Evolutionary conservation across 805 yeast species (phyloP).

Genomic region (Nakazawaea wickerhamii): DNA sequence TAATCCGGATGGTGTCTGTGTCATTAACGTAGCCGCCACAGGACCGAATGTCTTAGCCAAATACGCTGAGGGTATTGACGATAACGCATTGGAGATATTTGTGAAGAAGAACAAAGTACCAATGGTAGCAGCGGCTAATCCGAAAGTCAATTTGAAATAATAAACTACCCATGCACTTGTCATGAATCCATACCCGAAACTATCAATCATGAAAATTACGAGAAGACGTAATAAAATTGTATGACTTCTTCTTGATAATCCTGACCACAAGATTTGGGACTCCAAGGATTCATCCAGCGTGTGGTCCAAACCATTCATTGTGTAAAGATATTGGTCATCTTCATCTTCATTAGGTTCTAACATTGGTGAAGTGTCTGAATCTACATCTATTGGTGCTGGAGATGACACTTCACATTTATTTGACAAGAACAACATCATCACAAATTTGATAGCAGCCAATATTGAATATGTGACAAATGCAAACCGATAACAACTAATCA

Average conservation of each 20-base stretch:
- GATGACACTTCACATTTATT: conserved; percentile 43
- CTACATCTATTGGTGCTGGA: conserved; percentile 21
- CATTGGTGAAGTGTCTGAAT: conserved; percentile 2
- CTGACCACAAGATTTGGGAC: conserved; percentile 23
- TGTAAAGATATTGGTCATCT: conserved; percentile 12
- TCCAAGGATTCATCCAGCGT: conserved; percentile 10
- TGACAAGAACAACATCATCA: conserved; percentile 45
- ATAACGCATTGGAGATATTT: conserved; percentile 55
- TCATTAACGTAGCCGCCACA: conserved; percentile 63
- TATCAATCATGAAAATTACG: conserved; percentile 72
- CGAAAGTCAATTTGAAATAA: conserved; percentile 59
- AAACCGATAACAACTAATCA: conserved; percentile 44
- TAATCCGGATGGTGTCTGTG: conserved; percentile 74
- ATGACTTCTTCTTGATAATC: conserved; percentile 38
- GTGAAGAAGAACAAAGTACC: conserved; percentile 67
- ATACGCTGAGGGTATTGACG: conserved; percentile 73
- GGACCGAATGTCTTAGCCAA: conserved; percentile 71
- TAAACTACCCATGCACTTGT: conserved; percentile 85
- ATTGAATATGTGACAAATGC: conserved; percentile 53
- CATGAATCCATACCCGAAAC: conserved; percentile 86
- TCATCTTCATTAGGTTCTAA: conserved; percentile 6
- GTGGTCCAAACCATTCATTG: conserved; percentile 17
- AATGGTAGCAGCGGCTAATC: conserved; percentile 47
- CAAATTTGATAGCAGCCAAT: conserved; percentile 48
- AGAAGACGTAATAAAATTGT: conserved; percentile 43